Percentiles rank a stretch among this genome's conserved stretches.
phyloP scores from a whole-genome alignment of 208 protist genomes.

The Tritrichomonas foetus region DNA sequence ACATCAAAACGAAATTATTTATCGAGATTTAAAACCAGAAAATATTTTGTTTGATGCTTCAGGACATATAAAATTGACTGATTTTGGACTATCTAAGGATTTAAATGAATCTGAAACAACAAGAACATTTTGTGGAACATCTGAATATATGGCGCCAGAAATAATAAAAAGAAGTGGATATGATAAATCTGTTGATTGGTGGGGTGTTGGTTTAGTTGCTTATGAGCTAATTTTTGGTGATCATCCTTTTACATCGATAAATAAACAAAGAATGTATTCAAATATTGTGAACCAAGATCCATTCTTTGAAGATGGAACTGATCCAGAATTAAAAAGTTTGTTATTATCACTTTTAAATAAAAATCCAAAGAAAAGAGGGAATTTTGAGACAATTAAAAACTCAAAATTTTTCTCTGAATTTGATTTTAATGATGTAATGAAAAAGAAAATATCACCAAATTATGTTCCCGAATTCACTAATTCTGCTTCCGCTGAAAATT shows the following conservation, averaged over 20 bases:
- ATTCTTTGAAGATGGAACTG: conserved; percentile 51
- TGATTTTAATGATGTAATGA: conserved; percentile 42
- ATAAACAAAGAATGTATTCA: not conserved
- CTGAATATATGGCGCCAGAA: conserved; percentile 11
- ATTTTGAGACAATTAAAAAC: conserved; percentile 37
- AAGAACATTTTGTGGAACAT: conserved; percentile 18
- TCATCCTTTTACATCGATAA: not conserved
- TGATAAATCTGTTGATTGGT: not conserved
- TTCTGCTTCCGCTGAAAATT: too few species aligned
- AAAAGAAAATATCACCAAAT: conserved; percentile 32
- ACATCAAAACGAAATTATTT: not conserved
- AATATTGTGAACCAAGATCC: conserved; percentile 43
- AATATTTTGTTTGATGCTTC: not conserved
- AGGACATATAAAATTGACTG: conserved; percentile 1
- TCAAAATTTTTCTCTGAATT: conserved; percentile 42
- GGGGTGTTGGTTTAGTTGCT: not conserved
- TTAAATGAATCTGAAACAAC: not conserved
- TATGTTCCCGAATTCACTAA: conserved; percentile 38
- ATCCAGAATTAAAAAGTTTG: conserved; percentile 47
- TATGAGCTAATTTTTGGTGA: not conserved
- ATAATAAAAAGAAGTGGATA: not conserved
- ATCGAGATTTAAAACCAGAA: conserved; percentile 32
- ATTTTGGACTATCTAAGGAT: conserved; percentile 8
- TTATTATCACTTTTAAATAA: conserved; percentile 15
- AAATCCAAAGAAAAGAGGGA: conserved; percentile 29